Conservation (phyloP, 352 stramenopile species). For the Blastocystis sp. region DNA sequence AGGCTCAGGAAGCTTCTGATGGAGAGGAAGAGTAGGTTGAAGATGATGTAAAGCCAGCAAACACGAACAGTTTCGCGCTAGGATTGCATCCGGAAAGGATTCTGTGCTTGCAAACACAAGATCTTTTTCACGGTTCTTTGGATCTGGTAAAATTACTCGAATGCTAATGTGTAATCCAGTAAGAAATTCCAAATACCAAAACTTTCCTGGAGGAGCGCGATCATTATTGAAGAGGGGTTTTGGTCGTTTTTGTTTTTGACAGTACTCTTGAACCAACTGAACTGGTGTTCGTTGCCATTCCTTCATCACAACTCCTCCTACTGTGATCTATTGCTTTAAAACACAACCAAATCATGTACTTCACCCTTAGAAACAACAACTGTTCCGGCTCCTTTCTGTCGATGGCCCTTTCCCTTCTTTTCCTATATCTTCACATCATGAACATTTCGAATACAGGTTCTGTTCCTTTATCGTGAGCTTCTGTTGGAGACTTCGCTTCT, state of each 20-base stretch:
- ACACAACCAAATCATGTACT: constrained; percentile 67
- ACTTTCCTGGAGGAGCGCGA: constrained; percentile 71
- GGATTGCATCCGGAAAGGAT: constrained; percentile 68
- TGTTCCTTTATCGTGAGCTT: background rate
- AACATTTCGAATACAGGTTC: background rate
- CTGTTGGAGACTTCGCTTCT: background rate
- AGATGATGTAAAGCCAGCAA: constrained; percentile 89
- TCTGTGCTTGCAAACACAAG: constrained; percentile 82
- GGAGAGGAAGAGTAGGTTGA: constrained; percentile 85
- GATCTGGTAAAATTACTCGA: constrained; percentile 83
- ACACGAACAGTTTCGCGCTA: constrained; percentile 84
- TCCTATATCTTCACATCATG: background rate
- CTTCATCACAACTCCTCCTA: constrained; percentile 83
- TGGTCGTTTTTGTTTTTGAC: constrained; percentile 84
- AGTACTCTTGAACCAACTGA: constrained; percentile 87
- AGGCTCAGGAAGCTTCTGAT: constrained; percentile 91
- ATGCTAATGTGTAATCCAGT: constrained; percentile 69
- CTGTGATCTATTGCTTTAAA: constrained; percentile 71
- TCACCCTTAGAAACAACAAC: constrained; percentile 81
- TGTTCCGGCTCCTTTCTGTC: constrained; percentile 81
- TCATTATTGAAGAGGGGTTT: constrained; percentile 76
- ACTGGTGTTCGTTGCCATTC: constrained; percentile 88
- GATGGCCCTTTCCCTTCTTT: constrained; percentile 74
- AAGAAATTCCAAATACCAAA: constrained; percentile 69
- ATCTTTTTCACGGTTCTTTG: constrained; percentile 88